Evolutionary conservation across 2,329 filamentous ascomycete genomes (phyloP).

Genomic region (Cordyceps javanica): DNA sequence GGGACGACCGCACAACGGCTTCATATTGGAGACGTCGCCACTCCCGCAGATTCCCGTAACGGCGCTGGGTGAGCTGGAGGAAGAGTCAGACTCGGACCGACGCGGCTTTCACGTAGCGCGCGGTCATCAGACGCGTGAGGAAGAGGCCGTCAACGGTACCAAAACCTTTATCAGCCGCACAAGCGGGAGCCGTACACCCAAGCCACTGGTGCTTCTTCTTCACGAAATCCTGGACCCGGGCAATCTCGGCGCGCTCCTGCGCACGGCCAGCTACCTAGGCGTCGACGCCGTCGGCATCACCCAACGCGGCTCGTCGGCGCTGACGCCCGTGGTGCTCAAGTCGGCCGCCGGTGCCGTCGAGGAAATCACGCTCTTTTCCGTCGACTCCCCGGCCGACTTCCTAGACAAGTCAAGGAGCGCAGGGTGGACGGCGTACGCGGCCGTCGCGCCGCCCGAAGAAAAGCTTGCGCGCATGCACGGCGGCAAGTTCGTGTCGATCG

Average conservation of each 20-base stretch:
- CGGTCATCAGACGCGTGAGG: conserved; percentile 66
- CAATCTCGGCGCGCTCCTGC: conserved; percentile 84
- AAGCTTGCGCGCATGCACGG: conserved; percentile 28
- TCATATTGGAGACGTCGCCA: conserved; percentile 79
- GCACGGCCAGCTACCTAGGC: conserved; percentile 86
- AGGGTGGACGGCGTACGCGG: conserved; percentile 81
- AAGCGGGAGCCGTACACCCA: conserved; percentile 29
- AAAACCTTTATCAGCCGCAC: conserved; percentile 39
- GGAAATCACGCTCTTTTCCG: conserved; percentile 64
- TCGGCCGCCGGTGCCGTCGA: conserved; percentile 85
- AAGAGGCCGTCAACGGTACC: conserved; percentile 65
- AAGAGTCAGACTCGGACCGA: conserved; percentile 23
- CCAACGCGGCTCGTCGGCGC: conserved; percentile 62
- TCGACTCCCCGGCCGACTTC: conserved; percentile 63
- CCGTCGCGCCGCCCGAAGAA: conserved; percentile 46
- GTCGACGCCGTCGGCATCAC: conserved; percentile 77
- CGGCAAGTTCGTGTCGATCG: conserved; percentile 42
- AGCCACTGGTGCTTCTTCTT: conserved; percentile 67
- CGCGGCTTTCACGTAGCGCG: conserved; percentile 53
- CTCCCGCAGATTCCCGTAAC: conserved; percentile 66
- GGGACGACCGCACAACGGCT: conserved; percentile 83
- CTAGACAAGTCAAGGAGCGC: conserved; percentile 58
- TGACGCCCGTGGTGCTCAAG: conserved; percentile 76
- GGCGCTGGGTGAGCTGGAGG: conserved; percentile 45
- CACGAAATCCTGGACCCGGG: conserved; percentile 79